A percentile compares a stretch with the other conserved stretches of the same genome.
Evolutionary conservation across 1,284 basidiomycete genomes (phyloP).

Genomic region (Laetiporus sulphureus): DNA sequence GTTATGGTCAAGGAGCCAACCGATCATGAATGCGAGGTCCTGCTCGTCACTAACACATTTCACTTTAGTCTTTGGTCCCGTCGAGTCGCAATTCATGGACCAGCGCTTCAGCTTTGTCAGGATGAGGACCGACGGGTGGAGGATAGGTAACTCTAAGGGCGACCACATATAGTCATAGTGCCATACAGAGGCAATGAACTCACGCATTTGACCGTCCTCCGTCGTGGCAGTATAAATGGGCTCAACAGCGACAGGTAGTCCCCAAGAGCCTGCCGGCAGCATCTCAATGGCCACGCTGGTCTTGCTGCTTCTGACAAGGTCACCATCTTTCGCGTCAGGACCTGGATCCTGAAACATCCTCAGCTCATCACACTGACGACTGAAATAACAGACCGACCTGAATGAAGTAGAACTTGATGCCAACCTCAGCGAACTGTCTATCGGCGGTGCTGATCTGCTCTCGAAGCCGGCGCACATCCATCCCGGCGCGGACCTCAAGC

Average conservation of each 20-base stretch:
- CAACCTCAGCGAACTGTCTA: constrained; percentile 20
- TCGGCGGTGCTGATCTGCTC: constrained; percentile 17
- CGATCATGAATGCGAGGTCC: constrained; percentile 23
- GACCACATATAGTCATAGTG: constrained; percentile 10
- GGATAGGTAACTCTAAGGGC: constrained; percentile 21
- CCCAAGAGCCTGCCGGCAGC: constrained; percentile 21
- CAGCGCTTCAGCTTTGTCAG: constrained; percentile 32
- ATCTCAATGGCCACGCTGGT: constrained; percentile 28
- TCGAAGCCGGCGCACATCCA: constrained; percentile 16
- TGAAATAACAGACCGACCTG: constrained; percentile 14
- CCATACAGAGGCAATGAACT: too few species aligned
- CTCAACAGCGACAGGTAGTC: constrained; percentile 20
- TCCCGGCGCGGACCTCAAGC: constrained; percentile 17
- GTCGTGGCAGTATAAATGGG: too few species aligned
- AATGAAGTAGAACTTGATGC: constrained; percentile 26
- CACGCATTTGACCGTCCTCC: too few species aligned
- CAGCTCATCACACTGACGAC: too few species aligned
- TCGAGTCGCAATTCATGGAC: constrained; percentile 19
- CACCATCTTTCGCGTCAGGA: constrained; percentile 1
- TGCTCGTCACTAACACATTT: constrained; percentile 21
- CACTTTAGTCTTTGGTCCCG: constrained; percentile 21
- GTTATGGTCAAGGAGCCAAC: constrained; percentile 20
- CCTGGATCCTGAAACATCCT: constrained; percentile 2
- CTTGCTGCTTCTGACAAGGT: constrained; percentile 16
- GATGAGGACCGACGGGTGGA: constrained; percentile 27